Conservation (phyloP, 306 rosid species). For the Lagenaria siceraria region DNA sequence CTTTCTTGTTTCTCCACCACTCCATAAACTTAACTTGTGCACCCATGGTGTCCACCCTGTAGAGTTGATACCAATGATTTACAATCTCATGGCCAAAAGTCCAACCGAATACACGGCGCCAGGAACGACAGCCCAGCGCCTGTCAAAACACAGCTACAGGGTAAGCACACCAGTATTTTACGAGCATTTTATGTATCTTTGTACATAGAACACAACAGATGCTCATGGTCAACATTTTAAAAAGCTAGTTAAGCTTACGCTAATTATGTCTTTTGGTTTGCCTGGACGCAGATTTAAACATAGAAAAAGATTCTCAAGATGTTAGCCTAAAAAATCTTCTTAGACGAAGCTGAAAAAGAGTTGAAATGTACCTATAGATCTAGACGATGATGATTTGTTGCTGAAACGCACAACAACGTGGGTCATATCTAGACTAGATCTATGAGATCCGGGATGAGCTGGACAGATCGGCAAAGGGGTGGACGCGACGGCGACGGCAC, state of each 20-base stretch:
- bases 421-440: no score
- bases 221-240: not conserved
- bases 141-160: slow-evolving; percentile 10
- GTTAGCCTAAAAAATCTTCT: no score
- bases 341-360: no score
- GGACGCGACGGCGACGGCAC: no score
- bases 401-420: no score
- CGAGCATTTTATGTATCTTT: not conserved
- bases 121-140: slow-evolving; percentile 66
- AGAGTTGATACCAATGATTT: slow-evolving; percentile 65
- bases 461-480: no score
- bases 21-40: slow-evolving; percentile 70
- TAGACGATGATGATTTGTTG: no score
- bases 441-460: no score
- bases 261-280: no score
- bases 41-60: slow-evolving; percentile 64
- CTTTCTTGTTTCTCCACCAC: slow-evolving; percentile 61
- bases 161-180: not conserved
- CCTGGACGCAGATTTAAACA: not conserved
- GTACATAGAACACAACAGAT: not conserved
- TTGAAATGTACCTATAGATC: no score
- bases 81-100: slow-evolving; percentile 65
- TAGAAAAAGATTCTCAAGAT: not conserved
- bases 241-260: not conserved
- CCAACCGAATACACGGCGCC: slow-evolving; percentile 59